phyloP scores from a whole-genome alignment of 2,329 filamentous ascomycete species.

The Lojkania enalia region DNA sequence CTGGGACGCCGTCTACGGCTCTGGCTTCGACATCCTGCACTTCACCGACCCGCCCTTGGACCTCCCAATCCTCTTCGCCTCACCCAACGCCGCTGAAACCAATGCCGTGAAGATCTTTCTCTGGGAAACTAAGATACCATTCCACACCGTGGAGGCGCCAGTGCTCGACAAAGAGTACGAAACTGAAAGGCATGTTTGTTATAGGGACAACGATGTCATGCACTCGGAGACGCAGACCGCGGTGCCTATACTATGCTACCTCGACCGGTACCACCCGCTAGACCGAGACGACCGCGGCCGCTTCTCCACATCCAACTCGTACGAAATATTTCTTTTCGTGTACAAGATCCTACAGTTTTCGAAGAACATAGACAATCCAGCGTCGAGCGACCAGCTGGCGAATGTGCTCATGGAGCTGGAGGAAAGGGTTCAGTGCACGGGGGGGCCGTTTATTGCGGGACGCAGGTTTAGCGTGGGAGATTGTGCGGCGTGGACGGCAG shows the following conservation, averaged over 20 bases:
- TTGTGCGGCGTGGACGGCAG: slow-evolving; percentile 36
- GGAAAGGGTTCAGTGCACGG: slow-evolving; percentile 18
- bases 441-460: slow-evolving; percentile 36
- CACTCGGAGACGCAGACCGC: slow-evolving; percentile 37
- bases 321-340: slow-evolving; percentile 21
- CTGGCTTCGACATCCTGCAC: slow-evolving; percentile 82
- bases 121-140: slow-evolving; percentile 28
- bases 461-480: slow-evolving; percentile 37
- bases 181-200: slow-evolving; percentile 26
- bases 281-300: slow-evolving; percentile 25
- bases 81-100: slow-evolving; percentile 33
- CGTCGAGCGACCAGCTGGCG: slow-evolving; percentile 17
- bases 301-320: slow-evolving; percentile 22
- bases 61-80: slow-evolving; percentile 45
- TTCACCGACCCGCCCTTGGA: slow-evolving; percentile 39
- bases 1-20: slow-evolving; percentile 76
- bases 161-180: slow-evolving; percentile 24
- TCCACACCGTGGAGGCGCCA: slow-evolving; percentile 22
- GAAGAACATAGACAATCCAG: slow-evolving; percentile 17
- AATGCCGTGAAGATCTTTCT: slow-evolving; percentile 38
- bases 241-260: slow-evolving; percentile 36
- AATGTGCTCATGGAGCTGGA: slow-evolving; percentile 23
- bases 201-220: slow-evolving; percentile 39
- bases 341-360: slow-evolving; percentile 21
- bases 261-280: slow-evolving; percentile 36